A percentile compares a stretch with the other conserved stretches of the same genome.
Evolutionary conservation across 495 filamentous ascomycete species (phyloP).

Genomic region (Annulohypoxylon moriforme): DNA sequence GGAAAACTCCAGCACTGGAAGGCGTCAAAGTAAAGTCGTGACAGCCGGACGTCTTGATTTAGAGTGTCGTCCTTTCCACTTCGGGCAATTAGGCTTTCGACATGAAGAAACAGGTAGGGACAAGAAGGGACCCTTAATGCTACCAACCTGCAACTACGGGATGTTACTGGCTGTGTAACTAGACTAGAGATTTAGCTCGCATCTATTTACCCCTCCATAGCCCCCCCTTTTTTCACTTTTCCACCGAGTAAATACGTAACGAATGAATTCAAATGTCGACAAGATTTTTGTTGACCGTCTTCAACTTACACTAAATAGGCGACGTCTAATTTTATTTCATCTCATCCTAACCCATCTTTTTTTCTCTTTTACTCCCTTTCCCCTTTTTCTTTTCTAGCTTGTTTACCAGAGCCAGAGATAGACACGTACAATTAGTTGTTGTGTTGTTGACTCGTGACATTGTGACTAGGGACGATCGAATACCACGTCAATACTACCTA

Average conservation of each 20-base stretch:
- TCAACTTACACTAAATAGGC: neutral
- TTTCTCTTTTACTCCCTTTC: neutral
- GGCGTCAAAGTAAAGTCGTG: neutral
- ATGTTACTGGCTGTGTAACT: conserved; percentile 4
- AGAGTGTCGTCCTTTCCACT: conserved; percentile 5
- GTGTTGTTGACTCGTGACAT: conserved; percentile 26
- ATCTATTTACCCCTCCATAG: neutral
- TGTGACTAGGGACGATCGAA: conserved; percentile 16
- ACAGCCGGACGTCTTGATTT: neutral
- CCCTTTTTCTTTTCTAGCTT: neutral
- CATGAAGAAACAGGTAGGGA: neutral
- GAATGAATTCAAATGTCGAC: conserved; percentile 14
- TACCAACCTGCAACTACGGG: neutral
- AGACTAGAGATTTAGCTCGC: conserved; percentile 16
- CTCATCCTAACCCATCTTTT: neutral
- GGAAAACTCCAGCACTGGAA: neutral
- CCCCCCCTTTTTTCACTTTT: conserved; percentile 4
- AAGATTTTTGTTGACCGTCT: conserved; percentile 40
- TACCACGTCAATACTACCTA: conserved; percentile 21
- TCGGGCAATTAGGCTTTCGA: conserved; percentile 6
- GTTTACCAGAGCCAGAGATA: neutral
- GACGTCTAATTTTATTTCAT: conserved; percentile 21
- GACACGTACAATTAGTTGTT: conserved; percentile 14
- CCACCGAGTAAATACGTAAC: conserved; percentile 11
- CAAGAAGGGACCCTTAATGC: neutral